phyloP scores from a whole-genome alignment of 2,329 filamentous ascomycete genomes.

The Plectosphaerella cucumerina region DNA sequence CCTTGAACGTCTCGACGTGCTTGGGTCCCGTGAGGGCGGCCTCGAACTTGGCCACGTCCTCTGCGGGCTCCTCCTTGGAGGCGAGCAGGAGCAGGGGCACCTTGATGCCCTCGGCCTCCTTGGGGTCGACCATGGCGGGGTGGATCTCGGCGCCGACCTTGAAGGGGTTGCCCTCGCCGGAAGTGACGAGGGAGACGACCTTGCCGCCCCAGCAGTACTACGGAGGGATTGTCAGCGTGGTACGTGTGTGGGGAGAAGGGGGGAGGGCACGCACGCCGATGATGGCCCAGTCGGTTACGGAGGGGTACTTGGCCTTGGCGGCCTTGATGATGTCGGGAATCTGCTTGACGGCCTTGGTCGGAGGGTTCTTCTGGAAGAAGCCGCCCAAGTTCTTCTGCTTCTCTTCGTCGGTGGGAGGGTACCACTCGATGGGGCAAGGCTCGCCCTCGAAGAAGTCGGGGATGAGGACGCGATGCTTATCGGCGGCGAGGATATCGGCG shows the following conservation, averaged over 20 bases:
- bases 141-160: constrained; percentile 47
- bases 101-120: constrained; percentile 55
- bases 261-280: constrained; percentile 46
- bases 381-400: constrained; percentile 54
- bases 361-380: constrained; percentile 53
- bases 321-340: constrained; percentile 53
- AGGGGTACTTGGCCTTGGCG: constrained; percentile 45
- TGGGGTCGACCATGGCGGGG: constrained; percentile 60
- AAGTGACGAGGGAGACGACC: constrained; percentile 49
- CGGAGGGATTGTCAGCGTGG: background rate
- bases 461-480: constrained; percentile 81
- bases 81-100: constrained; percentile 61
- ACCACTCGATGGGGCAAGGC: constrained; percentile 55
- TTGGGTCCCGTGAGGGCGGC: constrained; percentile 48
- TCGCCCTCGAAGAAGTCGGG: constrained; percentile 86
- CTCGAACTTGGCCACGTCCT: constrained; percentile 53
- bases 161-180: constrained; percentile 51
- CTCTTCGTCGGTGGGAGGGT: constrained; percentile 60
- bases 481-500: constrained; percentile 61
- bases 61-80: constrained; percentile 58
- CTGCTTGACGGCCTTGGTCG: constrained; percentile 41
- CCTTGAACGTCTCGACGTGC: constrained; percentile 61
- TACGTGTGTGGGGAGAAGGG: background rate
- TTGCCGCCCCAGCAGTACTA: constrained; percentile 72
- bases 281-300: constrained; percentile 55